Base-by-base conservation (phyloP, 2,329 filamentous ascomycete genomes). In the Aspergillus floridensis region DNA sequence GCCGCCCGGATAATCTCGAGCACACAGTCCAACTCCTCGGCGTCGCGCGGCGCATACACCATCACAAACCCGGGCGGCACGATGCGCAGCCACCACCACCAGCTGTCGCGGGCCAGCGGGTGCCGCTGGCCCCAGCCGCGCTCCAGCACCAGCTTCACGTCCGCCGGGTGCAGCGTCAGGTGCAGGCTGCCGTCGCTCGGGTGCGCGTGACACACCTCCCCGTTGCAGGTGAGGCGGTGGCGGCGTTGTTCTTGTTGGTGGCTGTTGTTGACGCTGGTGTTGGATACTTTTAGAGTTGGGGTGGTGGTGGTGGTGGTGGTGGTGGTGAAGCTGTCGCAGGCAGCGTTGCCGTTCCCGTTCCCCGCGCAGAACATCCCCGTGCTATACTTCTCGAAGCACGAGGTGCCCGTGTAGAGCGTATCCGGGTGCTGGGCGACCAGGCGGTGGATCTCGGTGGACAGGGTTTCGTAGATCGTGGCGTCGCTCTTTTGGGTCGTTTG, bases 201-300 rank as follows among this genome's bases (percentile, higher is more conserved):
- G 74, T 96, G 92, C 11, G 91, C 85, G 72, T 96, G 92, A 67
- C 86, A 89, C 48, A 96, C 84, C 76, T 96, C 92, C n/a, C 91
- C 91, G 65, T 88, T 85, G 59, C 70, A 73, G 53, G 70, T 72
- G 44, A 62, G 58, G 19, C 64, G 69, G 41, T 56, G 57, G 16
- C 22, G 48, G 32, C 32, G 41, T 49, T 59, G 53, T 48, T 53
- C 56, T 29, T 54, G 14, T 32, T 31, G 47, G 47, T 35, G 14
- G 38, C 38, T 44, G n/a, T 44, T 16, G 38, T 44, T 16, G 16
- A 2, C 14, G 32, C 12, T 19, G 16, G 14, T 19, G 14, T 44
- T 44, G n/a, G 38, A 5, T 19, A 5, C 14, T 44, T 44, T 44
- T 29, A 19, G 16, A n/a, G 49, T 51, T 4, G 41, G 6, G 47